Evolutionary conservation across 495 filamentous ascomycete genomes (phyloP).

Genomic region (Penicillium simplicissimum): DNA sequence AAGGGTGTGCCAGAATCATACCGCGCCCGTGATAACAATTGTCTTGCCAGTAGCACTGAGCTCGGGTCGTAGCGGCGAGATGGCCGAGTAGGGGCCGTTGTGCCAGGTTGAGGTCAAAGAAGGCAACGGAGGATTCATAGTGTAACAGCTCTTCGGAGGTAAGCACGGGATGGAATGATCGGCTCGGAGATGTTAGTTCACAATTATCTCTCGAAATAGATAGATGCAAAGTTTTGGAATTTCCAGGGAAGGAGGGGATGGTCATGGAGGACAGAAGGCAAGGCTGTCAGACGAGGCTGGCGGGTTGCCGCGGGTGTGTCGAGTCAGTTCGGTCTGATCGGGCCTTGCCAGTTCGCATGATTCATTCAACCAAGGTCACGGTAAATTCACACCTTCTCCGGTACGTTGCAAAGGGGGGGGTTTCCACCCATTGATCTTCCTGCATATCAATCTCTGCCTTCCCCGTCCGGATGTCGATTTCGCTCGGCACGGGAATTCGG

Average conservation of each 20-base stretch:
- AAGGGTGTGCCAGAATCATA: constrained; percentile 3
- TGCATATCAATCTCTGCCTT: no score
- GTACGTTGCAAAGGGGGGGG: no score
- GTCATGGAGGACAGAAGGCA: background rate
- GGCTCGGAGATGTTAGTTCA: background rate
- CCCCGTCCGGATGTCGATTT: no score
- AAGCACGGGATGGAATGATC: background rate
- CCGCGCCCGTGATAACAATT: constrained; percentile 52
- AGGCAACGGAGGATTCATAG: constrained; percentile 27
- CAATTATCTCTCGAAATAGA: background rate
- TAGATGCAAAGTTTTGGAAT: background rate
- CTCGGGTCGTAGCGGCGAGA: constrained; percentile 41
- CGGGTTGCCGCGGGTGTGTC: background rate
- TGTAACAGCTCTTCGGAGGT: constrained; percentile 6
- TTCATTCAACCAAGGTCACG: no score
- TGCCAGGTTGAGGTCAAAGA: constrained; percentile 36
- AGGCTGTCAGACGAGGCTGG: background rate
- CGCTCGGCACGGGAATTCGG: no score
- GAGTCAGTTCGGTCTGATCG: background rate
- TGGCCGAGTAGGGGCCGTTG: constrained; percentile 41
- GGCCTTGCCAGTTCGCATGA: no score
- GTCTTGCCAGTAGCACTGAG: constrained; percentile 43
- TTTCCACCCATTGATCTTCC: no score
- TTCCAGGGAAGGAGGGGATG: background rate
- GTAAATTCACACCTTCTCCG: no score